Conservation (phyloP, 768 basidiomycete species). For the Rhodocollybia butyracea region DNA sequence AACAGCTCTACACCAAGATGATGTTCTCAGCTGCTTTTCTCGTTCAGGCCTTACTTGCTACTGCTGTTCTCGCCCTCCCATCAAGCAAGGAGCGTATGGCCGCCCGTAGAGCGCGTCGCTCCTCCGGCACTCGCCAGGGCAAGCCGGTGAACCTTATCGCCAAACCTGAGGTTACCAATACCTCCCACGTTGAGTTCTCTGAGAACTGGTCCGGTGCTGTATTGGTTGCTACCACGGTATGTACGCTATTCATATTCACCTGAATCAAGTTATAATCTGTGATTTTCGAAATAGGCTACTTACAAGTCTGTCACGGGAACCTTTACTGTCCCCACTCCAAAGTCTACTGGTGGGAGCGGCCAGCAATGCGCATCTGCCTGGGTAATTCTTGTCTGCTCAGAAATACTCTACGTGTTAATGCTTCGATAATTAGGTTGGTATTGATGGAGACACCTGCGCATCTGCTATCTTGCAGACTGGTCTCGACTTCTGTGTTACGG, state of each 20-base stretch:
- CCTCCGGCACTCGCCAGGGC: background rate
- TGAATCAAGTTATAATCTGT: background rate
- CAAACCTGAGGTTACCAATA: background rate
- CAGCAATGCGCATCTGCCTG: conserved; percentile 8
- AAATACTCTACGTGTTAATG: no score
- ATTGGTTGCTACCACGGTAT: conserved; percentile 4
- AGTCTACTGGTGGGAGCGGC: conserved; percentile 2
- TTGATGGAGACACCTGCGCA: conserved; percentile 9
- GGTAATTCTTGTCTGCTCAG: no score
- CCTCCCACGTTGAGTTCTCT: conserved; percentile 3
- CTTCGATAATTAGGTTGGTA: no score
- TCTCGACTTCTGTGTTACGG: conserved; percentile 7
- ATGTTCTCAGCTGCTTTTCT: conserved; percentile 7
- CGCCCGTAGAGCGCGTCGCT: conserved; percentile 2
- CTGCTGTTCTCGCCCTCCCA: conserved; percentile 1
- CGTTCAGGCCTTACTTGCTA: background rate
- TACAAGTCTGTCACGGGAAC: conserved; percentile 9
- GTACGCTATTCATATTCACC: background rate
- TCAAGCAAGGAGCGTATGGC: conserved; percentile 3
- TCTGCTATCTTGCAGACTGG: conserved; percentile 10
- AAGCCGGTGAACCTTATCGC: conserved; percentile 5
- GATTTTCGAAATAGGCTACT: background rate
- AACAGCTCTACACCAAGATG: background rate
- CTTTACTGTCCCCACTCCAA: conserved; percentile 7
- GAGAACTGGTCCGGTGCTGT: conserved; percentile 7